Evolutionary conservation across 2,329 filamentous ascomycete species (phyloP).

Genomic region (Diplodia seriata): DNA sequence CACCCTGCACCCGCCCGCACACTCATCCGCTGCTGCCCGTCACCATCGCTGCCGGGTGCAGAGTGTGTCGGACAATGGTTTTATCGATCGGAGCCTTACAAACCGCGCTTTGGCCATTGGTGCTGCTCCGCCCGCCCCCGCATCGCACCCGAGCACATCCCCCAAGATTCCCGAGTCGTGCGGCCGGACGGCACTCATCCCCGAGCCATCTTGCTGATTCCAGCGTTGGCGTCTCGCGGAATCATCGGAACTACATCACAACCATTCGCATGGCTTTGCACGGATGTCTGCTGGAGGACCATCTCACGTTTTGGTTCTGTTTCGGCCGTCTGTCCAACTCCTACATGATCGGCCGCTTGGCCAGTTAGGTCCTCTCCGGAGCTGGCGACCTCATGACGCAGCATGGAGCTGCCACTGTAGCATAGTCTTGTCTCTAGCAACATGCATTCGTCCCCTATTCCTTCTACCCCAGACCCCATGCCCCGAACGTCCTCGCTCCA

Average conservation of each 20-base stretch:
- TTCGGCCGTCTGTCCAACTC: neutral
- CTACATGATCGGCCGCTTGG: neutral
- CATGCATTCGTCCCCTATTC: conserved; percentile 24
- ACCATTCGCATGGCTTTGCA: neutral
- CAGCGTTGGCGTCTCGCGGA: neutral
- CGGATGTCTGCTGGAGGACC: neutral
- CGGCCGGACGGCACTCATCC: neutral
- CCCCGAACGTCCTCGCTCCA: conserved; percentile 23
- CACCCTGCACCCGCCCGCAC: conserved; percentile 5
- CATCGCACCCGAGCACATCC: conserved; percentile 26
- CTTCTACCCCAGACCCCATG: conserved; percentile 7
- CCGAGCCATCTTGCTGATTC: neutral
- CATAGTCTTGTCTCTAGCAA: conserved; percentile 21
- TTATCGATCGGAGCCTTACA: conserved; percentile 1
- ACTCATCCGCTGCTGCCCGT: conserved; percentile 23
- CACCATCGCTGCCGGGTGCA: conserved; percentile 6
- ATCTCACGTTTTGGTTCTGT: conserved; percentile 2
- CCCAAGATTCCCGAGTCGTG: conserved; percentile 19
- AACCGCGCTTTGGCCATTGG: conserved; percentile 17
- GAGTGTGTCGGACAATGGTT: neutral
- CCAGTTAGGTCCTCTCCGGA: neutral
- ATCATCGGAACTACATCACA: too few species aligned
- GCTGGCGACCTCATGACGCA: neutral
- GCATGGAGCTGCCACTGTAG: conserved; percentile 1
- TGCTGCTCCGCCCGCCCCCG: conserved; percentile 18